Conservation (phyloP, 441 rosid species). For the Bruguiera hainesii region DNA sequence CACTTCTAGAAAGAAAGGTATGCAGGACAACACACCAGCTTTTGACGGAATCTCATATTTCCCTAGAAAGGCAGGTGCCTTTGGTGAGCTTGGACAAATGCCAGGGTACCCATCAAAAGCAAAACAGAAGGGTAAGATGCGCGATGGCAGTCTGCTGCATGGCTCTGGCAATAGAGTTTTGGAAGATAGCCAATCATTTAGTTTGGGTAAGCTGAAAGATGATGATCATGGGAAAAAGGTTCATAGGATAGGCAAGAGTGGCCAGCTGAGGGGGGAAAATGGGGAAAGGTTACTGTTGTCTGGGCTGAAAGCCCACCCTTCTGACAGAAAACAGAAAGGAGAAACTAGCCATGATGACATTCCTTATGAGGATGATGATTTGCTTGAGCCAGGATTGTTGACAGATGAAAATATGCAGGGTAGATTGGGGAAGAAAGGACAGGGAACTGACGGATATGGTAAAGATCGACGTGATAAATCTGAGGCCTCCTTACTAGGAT, state of each 20-base stretch:
- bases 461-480: constrained; percentile 49
- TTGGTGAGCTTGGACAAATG: constrained; percentile 38
- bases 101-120: constrained; percentile 49
- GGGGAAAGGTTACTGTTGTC: constrained; percentile 41
- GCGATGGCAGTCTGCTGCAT: constrained; percentile 45
- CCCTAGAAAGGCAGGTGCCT: constrained; percentile 35
- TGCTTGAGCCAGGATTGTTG: constrained; percentile 32
- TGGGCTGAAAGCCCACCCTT: constrained; percentile 44
- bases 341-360: constrained; percentile 30
- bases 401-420: constrained; percentile 39
- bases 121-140: constrained; percentile 73
- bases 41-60: constrained; percentile 39
- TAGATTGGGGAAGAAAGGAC: constrained; percentile 55
- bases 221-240: constrained; percentile 40
- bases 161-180: constrained; percentile 40
- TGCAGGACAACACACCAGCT: constrained; percentile 37
- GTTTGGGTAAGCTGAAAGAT: constrained; percentile 36
- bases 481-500: constrained; percentile 47
- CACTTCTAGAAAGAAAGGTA: constrained; percentile 43
- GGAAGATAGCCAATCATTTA: constrained; percentile 34
- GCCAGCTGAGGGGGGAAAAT: constrained; percentile 46
- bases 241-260: constrained; percentile 43
- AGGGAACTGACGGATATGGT: constrained; percentile 35
- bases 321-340: constrained; percentile 54
- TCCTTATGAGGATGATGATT: constrained; percentile 55